Conservation (phyloP, 108 stramenopile species). For the Skeletonema tropicum region DNA sequence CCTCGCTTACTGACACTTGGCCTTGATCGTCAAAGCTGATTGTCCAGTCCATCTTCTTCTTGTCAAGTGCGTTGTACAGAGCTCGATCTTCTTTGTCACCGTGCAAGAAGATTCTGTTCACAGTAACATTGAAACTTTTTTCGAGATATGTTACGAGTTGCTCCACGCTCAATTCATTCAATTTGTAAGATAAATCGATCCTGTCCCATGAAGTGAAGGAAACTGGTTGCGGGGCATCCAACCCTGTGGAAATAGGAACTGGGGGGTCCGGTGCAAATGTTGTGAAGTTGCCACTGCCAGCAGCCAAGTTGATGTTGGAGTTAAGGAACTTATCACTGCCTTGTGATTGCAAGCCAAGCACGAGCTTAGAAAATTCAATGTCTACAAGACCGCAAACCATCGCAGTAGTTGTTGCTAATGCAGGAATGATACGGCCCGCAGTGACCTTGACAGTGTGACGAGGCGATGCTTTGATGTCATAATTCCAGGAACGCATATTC, state of each 20-base stretch:
- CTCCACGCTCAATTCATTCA: constrained; percentile 57
- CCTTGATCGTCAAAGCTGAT: constrained; percentile 55
- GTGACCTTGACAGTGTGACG: constrained; percentile 77
- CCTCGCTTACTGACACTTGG: constrained; percentile 54
- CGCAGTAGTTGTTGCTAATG: constrained; percentile 87
- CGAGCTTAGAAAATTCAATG: constrained; percentile 80
- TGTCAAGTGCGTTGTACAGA: constrained; percentile 53
- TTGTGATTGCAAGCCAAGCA: constrained; percentile 60
- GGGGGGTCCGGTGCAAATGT: constrained; percentile 62
- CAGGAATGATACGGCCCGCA: constrained; percentile 85
- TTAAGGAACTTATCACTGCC: constrained; percentile 62
- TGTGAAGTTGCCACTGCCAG: constrained; percentile 59
- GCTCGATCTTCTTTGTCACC: constrained; percentile 52
- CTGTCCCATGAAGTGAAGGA: constrained; percentile 66
- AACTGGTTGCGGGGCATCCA: constrained; percentile 49
- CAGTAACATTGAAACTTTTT: constrained; percentile 51
- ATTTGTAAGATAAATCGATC: constrained; percentile 47
- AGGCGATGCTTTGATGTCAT: constrained; percentile 81
- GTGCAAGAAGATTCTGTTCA: constrained; percentile 57
- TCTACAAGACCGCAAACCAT: constrained; percentile 86
- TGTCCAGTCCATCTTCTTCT: constrained; percentile 60
- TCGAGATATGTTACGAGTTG: constrained; percentile 49
- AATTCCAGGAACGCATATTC: constrained; percentile 81
- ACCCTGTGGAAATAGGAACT: constrained; percentile 47
- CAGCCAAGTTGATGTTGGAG: constrained; percentile 66